A percentile compares a stretch with the other conserved stretches of the same genome.
These are phyloP conservation scores for Prunella vulgaris DNA, from an alignment of 257 asterid genomes.

Conservation along the genomic window DNA sequence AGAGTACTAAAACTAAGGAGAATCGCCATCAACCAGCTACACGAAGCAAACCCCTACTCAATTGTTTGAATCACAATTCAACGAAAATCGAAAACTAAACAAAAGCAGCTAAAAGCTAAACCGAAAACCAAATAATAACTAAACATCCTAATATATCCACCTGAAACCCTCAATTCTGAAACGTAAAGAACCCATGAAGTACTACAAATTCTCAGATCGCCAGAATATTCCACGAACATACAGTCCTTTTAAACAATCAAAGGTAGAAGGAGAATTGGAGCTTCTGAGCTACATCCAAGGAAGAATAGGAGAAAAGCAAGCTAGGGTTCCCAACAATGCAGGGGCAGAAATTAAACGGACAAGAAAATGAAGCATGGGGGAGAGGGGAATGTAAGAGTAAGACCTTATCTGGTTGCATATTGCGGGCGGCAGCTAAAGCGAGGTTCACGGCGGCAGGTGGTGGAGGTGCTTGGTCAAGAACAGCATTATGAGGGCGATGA, in stretches of 20 bases:
- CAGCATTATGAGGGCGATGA: constrained; percentile 17
- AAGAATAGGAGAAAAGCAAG: not conserved
- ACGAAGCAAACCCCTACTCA: constrained; percentile 39
- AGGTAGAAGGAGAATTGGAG: constrained; percentile 35
- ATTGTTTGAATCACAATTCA: constrained; percentile 28
- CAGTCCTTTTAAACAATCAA: constrained; percentile 17
- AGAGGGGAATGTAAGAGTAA: not conserved
- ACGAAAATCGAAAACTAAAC: constrained; percentile 41
- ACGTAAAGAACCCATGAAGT: not conserved
- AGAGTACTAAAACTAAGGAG: constrained; percentile 22
- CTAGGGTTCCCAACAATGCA: constrained; percentile 21
- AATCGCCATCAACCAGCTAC: constrained; percentile 30
- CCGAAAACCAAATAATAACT: not conserved
- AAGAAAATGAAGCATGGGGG: not conserved
- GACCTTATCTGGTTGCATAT: constrained; percentile 65
- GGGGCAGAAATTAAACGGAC: not conserved
- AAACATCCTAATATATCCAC: not conserved
- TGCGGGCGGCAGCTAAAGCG: constrained; percentile 27
- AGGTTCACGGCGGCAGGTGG: constrained; percentile 44
- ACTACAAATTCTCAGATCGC: not conserved
- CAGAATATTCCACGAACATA: not conserved
- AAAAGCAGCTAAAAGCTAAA: constrained; percentile 32
- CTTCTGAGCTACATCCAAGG: constrained; percentile 34
- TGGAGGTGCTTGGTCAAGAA: constrained; percentile 43
- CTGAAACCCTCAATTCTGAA: not conserved